These are phyloP conservation scores for Umbelopsis sp. DNA, from an alignment of 192 early-diverging fungal genomes.

Conservation along the genomic window DNA sequence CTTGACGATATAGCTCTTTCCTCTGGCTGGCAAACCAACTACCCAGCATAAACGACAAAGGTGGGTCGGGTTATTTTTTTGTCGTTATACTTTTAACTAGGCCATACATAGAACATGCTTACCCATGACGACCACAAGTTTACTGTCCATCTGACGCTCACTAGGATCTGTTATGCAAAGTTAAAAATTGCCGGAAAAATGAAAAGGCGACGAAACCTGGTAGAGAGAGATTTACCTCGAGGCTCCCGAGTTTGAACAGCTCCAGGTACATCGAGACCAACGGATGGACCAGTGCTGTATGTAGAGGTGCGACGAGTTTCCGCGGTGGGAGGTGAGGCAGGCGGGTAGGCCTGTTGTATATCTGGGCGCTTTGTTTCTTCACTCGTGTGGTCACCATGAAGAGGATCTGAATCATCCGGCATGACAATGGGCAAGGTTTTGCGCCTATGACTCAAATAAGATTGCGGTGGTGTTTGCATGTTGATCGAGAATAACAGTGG, in stretches of 20 bases:
- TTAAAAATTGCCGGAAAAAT: background rate
- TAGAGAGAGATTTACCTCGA: constrained; percentile 36
- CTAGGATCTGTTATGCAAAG: constrained; percentile 33
- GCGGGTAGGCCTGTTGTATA: background rate
- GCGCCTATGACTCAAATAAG: constrained; percentile 4
- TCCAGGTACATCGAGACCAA: constrained; percentile 53
- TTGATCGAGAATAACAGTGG: background rate
- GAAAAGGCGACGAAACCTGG: background rate
- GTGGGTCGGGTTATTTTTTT: background rate
- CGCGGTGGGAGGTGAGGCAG: background rate
- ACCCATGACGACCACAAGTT: constrained; percentile 95
- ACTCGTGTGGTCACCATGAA: background rate
- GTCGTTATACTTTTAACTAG: background rate
- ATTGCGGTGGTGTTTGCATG: background rate
- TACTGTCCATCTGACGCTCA: constrained; percentile 81
- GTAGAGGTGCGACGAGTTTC: background rate
- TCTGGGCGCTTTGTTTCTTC: constrained; percentile 4
- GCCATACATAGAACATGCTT: constrained; percentile 4
- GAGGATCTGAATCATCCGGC: constrained; percentile 4
- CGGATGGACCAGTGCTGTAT: background rate
- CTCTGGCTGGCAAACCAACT: constrained; percentile 93
- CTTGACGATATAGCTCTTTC: constrained; percentile 95
- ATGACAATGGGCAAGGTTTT: constrained; percentile 8
- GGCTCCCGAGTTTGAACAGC: constrained; percentile 47
- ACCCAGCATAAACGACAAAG: background rate